phyloP scores from a whole-genome alignment of 371 early-diverging fungal genomes.

The Apophysomyces trapeziformis region DNA sequence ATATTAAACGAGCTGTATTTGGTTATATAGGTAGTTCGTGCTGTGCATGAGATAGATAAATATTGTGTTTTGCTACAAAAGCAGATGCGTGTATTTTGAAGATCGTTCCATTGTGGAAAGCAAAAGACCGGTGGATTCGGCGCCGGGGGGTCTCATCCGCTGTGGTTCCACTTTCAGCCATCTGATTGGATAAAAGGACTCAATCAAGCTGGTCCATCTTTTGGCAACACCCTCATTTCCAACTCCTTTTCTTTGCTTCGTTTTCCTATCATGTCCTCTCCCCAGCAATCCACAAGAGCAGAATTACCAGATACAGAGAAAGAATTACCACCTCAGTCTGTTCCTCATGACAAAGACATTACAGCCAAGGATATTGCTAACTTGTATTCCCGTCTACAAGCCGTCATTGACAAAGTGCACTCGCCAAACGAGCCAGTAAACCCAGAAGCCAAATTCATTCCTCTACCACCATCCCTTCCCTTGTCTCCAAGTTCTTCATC shows the following conservation, averaged over 20 bases:
- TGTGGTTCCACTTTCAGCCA: too few relatives aligned
- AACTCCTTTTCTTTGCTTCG: background rate
- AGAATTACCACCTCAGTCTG: background rate
- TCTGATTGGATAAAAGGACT: too few relatives aligned
- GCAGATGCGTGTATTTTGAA: too few relatives aligned
- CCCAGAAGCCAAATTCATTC: slow-evolving; percentile 48
- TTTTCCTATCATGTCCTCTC: slow-evolving; percentile 6
- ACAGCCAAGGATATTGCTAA: slow-evolving; percentile 60
- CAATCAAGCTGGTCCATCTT: background rate
- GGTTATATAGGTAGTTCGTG: too few relatives aligned
- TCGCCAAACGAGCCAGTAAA: slow-evolving; percentile 23
- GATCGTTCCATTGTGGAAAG: too few relatives aligned
- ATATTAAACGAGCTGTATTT: too few relatives aligned
- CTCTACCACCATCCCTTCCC: slow-evolving; percentile 48
- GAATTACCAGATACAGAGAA: slow-evolving; percentile 3
- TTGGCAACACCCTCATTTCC: background rate
- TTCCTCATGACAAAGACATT: slow-evolving; percentile 28
- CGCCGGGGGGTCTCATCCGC: too few relatives aligned
- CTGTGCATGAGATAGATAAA: too few relatives aligned
- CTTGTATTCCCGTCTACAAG: slow-evolving; percentile 59
- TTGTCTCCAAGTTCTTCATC: slow-evolving; percentile 46
- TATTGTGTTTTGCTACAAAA: too few relatives aligned
- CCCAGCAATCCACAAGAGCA: background rate
- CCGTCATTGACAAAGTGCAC: slow-evolving; percentile 55
- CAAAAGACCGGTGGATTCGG: too few relatives aligned